A percentile compares a stretch with the other conserved stretches of the same genome.
Conservation (phyloP, 331 rosid species). For the Spiraea crenata region DNA sequence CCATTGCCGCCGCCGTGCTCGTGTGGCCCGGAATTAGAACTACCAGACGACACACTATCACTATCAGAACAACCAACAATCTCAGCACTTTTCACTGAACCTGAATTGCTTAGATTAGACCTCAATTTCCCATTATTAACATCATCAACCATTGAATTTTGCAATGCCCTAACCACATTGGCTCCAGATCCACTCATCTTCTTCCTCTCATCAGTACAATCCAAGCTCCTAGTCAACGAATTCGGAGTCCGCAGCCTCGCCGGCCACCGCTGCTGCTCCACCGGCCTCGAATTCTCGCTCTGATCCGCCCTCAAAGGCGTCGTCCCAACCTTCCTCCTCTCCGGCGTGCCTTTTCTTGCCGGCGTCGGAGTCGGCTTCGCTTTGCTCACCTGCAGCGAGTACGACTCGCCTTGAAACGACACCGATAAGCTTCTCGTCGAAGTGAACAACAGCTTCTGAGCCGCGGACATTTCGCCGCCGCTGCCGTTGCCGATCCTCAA, state of each 20-base stretch:
- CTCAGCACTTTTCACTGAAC: conserved; percentile 27
- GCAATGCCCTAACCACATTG: conserved; percentile 61
- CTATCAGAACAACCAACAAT: conserved; percentile 52
- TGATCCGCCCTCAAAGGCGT: conserved; percentile 47
- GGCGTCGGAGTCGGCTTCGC: conserved; percentile 55
- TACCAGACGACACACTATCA: conserved; percentile 72
- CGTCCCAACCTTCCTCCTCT: conserved; percentile 58
- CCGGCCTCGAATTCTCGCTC: conserved; percentile 49
- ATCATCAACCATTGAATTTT: conserved; percentile 43
- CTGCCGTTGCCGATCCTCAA: conserved; percentile 31
- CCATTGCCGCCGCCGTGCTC: conserved; percentile 21
- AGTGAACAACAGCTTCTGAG: conserved; percentile 74
- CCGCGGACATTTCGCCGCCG: conserved; percentile 45
- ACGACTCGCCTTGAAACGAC: conserved; percentile 94
- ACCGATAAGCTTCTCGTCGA: conserved; percentile 84
- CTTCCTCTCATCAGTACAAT: conserved; percentile 45
- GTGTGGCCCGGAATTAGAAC: conserved; percentile 41
- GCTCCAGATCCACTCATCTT: conserved; percentile 41
- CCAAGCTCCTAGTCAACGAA: conserved; percentile 58
- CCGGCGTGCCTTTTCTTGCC: conserved; percentile 72
- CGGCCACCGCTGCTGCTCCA: conserved; percentile 80
- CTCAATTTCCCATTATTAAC: conserved; percentile 37
- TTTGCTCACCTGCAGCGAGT: conserved; percentile 74
- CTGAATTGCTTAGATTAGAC: conserved; percentile 23
- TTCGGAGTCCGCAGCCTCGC: conserved; percentile 41